Conservation (phyloP, 768 basidiomycete species). For the Trametes cinnabarina region DNA sequence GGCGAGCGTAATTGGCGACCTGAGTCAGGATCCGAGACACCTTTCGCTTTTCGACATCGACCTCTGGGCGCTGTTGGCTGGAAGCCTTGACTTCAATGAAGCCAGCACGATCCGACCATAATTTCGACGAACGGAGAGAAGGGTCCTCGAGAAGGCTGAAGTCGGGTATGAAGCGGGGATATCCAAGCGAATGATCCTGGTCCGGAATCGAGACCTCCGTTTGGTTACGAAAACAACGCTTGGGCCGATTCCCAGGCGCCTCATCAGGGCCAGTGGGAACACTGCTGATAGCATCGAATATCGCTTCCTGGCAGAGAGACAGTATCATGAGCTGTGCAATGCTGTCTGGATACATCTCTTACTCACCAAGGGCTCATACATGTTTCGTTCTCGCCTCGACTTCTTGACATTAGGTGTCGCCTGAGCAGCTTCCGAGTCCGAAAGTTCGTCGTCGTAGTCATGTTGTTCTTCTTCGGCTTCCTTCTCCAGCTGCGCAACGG, state of each 20-base stretch:
- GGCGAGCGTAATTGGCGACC: constrained; percentile 29
- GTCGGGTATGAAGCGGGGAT: neutral
- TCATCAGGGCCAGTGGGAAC: too few relatives aligned
- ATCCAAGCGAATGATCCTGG: neutral
- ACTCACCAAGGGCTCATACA: neutral
- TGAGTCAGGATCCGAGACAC: neutral
- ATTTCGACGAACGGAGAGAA: neutral
- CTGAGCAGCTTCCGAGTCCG: neutral
- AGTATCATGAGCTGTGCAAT: neutral
- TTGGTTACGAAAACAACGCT: neutral
- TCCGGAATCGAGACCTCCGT: neutral
- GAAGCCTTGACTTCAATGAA: neutral
- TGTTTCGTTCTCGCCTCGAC: neutral
- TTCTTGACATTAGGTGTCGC: neutral
- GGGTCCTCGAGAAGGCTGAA: neutral
- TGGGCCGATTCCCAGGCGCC: neutral
- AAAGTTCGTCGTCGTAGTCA: neutral
- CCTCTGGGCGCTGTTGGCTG: neutral
- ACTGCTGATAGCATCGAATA: neutral
- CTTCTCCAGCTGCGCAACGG: neutral
- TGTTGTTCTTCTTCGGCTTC: neutral
- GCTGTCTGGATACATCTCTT: neutral
- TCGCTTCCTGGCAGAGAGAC: neutral
- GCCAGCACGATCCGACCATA: neutral
- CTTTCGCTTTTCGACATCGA: too few relatives aligned